Evolutionary conservation across 352 stramenopile genomes (phyloP).

Genomic region (Globisporangium acanthophoron): DNA sequence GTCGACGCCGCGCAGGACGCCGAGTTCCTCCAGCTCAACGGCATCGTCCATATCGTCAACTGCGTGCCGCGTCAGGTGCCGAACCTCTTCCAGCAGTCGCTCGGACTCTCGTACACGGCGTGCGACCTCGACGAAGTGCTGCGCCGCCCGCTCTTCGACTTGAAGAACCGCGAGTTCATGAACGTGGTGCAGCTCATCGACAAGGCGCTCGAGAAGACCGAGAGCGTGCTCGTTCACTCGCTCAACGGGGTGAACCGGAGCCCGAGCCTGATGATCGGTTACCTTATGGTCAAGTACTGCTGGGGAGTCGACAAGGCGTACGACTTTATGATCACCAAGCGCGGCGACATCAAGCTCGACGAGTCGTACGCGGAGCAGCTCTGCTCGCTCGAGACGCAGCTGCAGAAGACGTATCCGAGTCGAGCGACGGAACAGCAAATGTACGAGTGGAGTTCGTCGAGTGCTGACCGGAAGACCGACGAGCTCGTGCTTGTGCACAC

Average conservation of each 20-base stretch:
- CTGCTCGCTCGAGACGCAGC: slow-evolving; percentile 52
- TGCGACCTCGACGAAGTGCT: slow-evolving; percentile 73
- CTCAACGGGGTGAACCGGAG: slow-evolving; percentile 78
- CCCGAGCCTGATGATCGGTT: slow-evolving; percentile 81
- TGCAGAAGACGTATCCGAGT: slow-evolving; percentile 39
- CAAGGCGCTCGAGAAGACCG: slow-evolving; percentile 66
- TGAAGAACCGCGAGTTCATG: slow-evolving; percentile 85
- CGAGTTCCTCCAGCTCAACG: slow-evolving; percentile 92
- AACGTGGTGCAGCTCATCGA: slow-evolving; percentile 76
- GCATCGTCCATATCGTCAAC: slow-evolving; percentile 90
- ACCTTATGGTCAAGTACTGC: slow-evolving; percentile 91
- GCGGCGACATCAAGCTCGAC: slow-evolving; percentile 79
- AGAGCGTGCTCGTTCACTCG: slow-evolving; percentile 88
- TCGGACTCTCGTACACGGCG: slow-evolving; percentile 76
- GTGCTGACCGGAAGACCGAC: slow-evolving; percentile 41
- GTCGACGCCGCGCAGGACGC: slow-evolving; percentile 88
- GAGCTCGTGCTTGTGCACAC: slow-evolving; percentile 77
- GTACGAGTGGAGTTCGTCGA: slow-evolving; percentile 60
- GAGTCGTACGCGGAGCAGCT: slow-evolving; percentile 76
- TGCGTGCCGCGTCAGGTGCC: slow-evolving; percentile 87
- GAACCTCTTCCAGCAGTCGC: slow-evolving; percentile 88
- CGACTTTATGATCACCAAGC: slow-evolving; percentile 87
- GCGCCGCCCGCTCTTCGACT: slow-evolving; percentile 62
- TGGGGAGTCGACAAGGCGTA: slow-evolving; percentile 92
- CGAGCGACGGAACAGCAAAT: slow-evolving; percentile 56